These are phyloP conservation scores for Chenopodium suecicum DNA, from an alignment of 148 eudicot genomes.

Conservation along the genomic window DNA sequence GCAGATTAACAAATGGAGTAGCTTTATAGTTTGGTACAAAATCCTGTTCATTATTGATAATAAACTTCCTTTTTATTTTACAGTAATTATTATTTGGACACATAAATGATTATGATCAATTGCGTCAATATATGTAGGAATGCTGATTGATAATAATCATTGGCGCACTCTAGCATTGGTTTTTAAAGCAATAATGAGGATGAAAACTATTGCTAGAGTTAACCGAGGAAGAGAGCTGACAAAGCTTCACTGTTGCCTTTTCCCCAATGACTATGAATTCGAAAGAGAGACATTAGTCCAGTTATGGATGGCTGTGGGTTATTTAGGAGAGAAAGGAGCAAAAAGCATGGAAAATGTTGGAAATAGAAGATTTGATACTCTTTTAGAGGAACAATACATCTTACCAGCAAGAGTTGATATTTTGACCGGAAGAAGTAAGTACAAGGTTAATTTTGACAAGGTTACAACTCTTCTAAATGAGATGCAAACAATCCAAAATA, in stretches of 20 bases:
- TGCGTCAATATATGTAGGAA: too few species aligned
- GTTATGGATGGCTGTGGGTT: constrained; percentile 4
- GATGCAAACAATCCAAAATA: neutral
- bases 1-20: too few species aligned
- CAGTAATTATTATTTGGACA: too few species aligned
- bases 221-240: too few species aligned
- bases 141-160: too few species aligned
- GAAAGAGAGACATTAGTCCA: constrained; percentile 10
- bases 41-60: too few species aligned
- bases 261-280: constrained; percentile 6
- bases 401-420: neutral
- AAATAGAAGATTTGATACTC: neutral
- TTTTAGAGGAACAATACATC: neutral
- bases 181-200: neutral
- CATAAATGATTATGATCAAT: too few species aligned
- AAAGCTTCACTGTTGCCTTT: constrained; percentile 1
- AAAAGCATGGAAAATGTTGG: neutral
- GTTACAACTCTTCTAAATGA: neutral
- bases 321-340: neutral
- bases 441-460: neutral
- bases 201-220: neutral
- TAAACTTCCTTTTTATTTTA: too few species aligned
- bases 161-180: neutral
- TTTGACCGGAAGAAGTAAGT: neutral
- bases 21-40: too few species aligned